Percentiles rank a stretch among this genome's conserved stretches.
These are phyloP conservation scores for Guadua angustifolia DNA, from an alignment of 176 grass and related monocot species.

Conservation along the genomic window DNA sequence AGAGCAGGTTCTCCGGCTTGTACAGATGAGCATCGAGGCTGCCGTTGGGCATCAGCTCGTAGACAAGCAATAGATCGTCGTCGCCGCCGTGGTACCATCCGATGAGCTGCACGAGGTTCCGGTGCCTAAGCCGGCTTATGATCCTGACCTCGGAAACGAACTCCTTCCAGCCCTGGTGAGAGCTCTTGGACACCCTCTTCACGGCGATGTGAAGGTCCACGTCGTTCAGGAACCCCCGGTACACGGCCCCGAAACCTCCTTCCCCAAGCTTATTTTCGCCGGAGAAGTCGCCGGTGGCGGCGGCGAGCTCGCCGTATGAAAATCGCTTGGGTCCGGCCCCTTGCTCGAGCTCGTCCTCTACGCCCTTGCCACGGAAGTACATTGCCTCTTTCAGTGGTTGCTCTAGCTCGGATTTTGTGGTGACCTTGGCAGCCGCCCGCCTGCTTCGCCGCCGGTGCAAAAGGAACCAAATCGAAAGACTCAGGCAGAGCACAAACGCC, in stretches of 20 bases:
- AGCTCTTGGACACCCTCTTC: conserved; percentile 23
- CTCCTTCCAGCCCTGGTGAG: conserved; percentile 58
- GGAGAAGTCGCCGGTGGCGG: conserved; percentile 42
- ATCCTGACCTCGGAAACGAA: conserved; percentile 51
- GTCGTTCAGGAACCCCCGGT: background rate
- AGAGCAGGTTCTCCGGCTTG: background rate
- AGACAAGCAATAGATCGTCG: conserved; percentile 38
- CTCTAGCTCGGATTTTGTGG: no score
- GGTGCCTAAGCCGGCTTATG: conserved; percentile 30
- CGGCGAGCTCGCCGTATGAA: conserved; percentile 26
- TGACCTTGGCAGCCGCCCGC: no score
- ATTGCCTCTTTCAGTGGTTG: no score
- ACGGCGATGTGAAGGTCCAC: background rate
- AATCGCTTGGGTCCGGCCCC: conserved; percentile 40
- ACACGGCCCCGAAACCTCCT: conserved; percentile 33
- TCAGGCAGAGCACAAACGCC: no score
- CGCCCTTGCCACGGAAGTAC: background rate
- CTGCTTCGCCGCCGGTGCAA: no score
- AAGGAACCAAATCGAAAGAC: no score
- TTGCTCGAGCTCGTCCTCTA: conserved; percentile 41
- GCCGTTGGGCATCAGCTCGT: conserved; percentile 59
- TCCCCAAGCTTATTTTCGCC: conserved; percentile 27
- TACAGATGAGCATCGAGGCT: conserved; percentile 50
- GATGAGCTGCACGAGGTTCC: conserved; percentile 44
- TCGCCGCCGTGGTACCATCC: background rate